Conservation (phyloP, 441 rosid genomes). For the Corymbia calophylla region DNA sequence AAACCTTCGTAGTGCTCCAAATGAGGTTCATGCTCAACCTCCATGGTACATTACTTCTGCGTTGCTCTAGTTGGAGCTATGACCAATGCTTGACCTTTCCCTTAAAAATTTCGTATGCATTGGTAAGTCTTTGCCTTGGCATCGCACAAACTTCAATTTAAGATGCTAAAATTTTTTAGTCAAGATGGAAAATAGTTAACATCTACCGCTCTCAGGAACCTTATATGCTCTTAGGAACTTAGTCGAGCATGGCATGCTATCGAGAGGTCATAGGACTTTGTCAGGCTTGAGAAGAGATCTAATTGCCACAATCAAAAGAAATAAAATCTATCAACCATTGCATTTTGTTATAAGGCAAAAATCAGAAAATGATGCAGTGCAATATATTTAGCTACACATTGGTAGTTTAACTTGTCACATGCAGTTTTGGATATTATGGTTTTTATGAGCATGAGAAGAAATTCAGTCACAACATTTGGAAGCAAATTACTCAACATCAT, state of each 20-base stretch:
- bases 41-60: not conserved
- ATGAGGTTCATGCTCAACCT: not conserved
- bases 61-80: too few species aligned
- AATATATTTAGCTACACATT: not conserved
- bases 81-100: not conserved
- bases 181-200: not conserved
- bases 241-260: not conserved
- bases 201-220: not conserved
- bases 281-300: not conserved
- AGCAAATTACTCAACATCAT: not conserved
- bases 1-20: fast-evolving
- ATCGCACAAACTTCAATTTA: not conserved
- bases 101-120: not conserved
- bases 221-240: not conserved
- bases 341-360: not conserved
- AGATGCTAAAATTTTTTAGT: not conserved
- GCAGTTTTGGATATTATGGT: not conserved
- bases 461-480: not conserved
- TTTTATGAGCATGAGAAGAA: not conserved
- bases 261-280: not conserved
- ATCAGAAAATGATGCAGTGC: not conserved
- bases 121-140: not conserved
- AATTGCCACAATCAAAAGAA: not conserved
- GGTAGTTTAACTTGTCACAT: not conserved
- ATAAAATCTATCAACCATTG: not conserved